Base-by-base conservation (phyloP, 148 eudicot species). In the Camellia japonica region DNA sequence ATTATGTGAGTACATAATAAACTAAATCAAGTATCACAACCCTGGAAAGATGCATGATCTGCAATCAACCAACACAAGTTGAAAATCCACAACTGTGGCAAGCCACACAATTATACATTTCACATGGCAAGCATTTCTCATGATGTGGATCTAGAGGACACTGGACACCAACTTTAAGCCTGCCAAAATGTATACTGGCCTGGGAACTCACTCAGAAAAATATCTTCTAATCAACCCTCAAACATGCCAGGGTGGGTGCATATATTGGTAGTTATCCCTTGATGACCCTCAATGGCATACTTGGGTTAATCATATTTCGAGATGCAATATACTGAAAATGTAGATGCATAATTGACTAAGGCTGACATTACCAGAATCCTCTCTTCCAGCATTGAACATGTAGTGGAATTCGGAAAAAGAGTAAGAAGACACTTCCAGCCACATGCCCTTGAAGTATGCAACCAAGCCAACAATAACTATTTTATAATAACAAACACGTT, bases 401-500 rank as follows among this genome's bases (percentile, higher is more conserved):
- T 18, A 15, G 19, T 43, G 30, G 30, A 51, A 13, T 19, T 52
- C 9, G 11, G 41, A 12, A 73, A 20, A 65, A 19, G 46, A 38
- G 16, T 13, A 12, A 73, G 43, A 65, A 19, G 46, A 38, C 9
- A 66, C 30, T 63, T 15, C 16, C 61, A 30, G 61, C 15, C 46
- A 56, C 63, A 62, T 65, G 79, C 46, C 58, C 43, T 42, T 54
- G 5, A 55, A 38, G 72, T 23, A 77, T 43, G 61, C 4, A 30
- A 76, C 54, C 16, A 10, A 80, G 58, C 44, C 80, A 75, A 71
- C 64, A 16, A 47, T 2, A 41, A 68, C 54, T 41, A 14, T 78
- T 68, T 41, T 68, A 52, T 20, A 46, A 30, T 15, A 18, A 20
- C 49, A 68, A 51, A 10, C 52, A 16, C 54, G 13, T 73, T 12